Evolutionary conservation across 345 rosid species (phyloP), one percentile per base, ranked within the genome.

Genomic region (Chamaenerion angustifolium): DNA sequence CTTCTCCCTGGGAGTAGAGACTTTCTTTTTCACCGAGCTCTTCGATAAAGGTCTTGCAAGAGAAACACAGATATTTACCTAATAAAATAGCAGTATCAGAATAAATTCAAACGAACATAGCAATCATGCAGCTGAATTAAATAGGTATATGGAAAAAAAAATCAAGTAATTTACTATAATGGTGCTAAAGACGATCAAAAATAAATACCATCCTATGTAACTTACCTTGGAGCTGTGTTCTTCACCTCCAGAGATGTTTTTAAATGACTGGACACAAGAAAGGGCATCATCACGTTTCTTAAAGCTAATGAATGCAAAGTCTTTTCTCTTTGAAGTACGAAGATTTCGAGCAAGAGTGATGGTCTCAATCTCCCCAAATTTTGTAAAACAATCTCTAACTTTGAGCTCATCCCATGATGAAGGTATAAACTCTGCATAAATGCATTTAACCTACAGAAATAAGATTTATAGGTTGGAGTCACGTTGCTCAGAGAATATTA

Each of bases 291-390:
- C 60, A 57, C 67, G 60, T 46, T 54, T 50, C 27, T 31, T 53
- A 49, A 56, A 67, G 51, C 56, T 67, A 11, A 67, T 21, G 27
- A 67, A 67, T 37, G 71, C 71, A 61, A 61, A 67, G 45, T 67
- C 71, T 25, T 56, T 67, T 57, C 71, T 61, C 59, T 31, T 67
- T 16, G 71, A 52, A 40, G 66, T 52, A 48, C n/a, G 71, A 40
- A 67, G 58, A 54, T 61, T 67, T 51, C 59, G 66, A 17, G 66
- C 51, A 18, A 61, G 66, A 48, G 56, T 64, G 52, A 67, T 58
- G 47, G 12, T 67, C 40, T 61, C 71, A 67, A 67, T 67, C 60
- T 67, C 66, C 54, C 71, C 71, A 51, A 51, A 67, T 48, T 52
- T 67, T 31, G 27, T 52, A 53, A 67, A 67, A 60, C 44, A 43